These are phyloP conservation scores for Leccinellum rugosiceps DNA, from an alignment of 768 basidiomycete species.

Conservation along the genomic window DNA sequence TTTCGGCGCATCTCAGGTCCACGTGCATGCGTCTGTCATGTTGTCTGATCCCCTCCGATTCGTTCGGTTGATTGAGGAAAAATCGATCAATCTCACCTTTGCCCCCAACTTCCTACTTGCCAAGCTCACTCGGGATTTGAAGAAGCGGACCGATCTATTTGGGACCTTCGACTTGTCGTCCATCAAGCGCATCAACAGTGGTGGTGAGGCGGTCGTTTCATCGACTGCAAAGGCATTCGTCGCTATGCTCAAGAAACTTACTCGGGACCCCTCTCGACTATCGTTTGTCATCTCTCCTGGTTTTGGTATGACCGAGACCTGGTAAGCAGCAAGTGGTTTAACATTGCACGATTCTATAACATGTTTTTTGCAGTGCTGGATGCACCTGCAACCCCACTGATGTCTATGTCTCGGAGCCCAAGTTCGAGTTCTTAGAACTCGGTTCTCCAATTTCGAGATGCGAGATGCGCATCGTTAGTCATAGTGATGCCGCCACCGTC, in stretches of 20 bases:
- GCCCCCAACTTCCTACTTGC: not conserved
- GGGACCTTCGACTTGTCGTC: constrained; percentile 29
- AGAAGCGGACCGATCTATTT: constrained; percentile 12
- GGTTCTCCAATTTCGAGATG: not conserved
- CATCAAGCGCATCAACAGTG: not conserved
- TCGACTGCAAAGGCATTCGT: constrained; percentile 35
- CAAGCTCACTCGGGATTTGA: not conserved
- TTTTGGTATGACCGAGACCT: constrained; percentile 19
- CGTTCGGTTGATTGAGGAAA: constrained; percentile 31
- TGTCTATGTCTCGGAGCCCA: constrained; percentile 7
- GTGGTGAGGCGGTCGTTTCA: not conserved
- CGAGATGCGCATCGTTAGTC: not conserved
- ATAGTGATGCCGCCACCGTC: not conserved
- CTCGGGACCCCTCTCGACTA: constrained; percentile 7
- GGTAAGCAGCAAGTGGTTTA: not conserved
- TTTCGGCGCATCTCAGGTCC: constrained; percentile 22
- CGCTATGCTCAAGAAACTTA: constrained; percentile 25
- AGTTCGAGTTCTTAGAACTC: not conserved
- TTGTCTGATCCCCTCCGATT: constrained; percentile 11
- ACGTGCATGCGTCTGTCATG: constrained; percentile 14
- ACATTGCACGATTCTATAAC: not conserved
- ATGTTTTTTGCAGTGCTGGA: not conserved
- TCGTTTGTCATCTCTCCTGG: constrained; percentile 28
- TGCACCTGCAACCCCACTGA: not conserved
- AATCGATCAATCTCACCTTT: constrained; percentile 24